Conservation (phyloP, 2,329 filamentous ascomycete species). For the Pseudogymnoascus sp. region DNA sequence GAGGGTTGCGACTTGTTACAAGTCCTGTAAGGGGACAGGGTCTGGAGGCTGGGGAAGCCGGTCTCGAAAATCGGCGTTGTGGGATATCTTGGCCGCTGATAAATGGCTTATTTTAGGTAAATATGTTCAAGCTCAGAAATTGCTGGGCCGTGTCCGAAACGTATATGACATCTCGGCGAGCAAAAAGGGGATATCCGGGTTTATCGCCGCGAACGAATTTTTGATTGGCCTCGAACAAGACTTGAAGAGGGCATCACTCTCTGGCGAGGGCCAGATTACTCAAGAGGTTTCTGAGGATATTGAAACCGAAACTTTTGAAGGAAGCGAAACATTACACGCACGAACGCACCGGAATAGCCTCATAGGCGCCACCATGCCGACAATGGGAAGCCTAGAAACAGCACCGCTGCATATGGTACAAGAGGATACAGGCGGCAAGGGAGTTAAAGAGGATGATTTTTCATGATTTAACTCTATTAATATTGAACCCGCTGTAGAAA, state of each 20-base stretch:
- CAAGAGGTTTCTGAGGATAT: slow-evolving; percentile 29
- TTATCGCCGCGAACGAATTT: slow-evolving; percentile 45
- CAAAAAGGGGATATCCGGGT: slow-evolving; percentile 47
- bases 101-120: slow-evolving; percentile 76
- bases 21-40: slow-evolving; percentile 62
- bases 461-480: slow-evolving; percentile 6
- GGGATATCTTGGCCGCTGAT: slow-evolving; percentile 77
- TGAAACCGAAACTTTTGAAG: slow-evolving; percentile 39
- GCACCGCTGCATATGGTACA: slow-evolving; percentile 37
- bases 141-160: slow-evolving; percentile 62
- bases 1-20: slow-evolving; percentile 78
- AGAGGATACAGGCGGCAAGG: neutral
- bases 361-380: slow-evolving; percentile 39
- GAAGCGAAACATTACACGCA: slow-evolving; percentile 51
- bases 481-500: slow-evolving; percentile 4
- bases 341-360: slow-evolving; percentile 51
- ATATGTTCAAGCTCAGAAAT: slow-evolving; percentile 69
- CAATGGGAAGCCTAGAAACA: slow-evolving; percentile 41
- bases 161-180: slow-evolving; percentile 48
- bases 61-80: slow-evolving; percentile 79
- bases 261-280: slow-evolving; percentile 23
- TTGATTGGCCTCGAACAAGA: slow-evolving; percentile 45
- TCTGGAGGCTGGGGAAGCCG: slow-evolving; percentile 64
- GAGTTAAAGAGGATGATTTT: slow-evolving; percentile 15
- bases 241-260: slow-evolving; percentile 28